Percentiles rank a stretch among this genome's conserved stretches.
Conservation (phyloP, 2,329 filamentous ascomycete species). For the Exophiala phaeomuriformis region DNA sequence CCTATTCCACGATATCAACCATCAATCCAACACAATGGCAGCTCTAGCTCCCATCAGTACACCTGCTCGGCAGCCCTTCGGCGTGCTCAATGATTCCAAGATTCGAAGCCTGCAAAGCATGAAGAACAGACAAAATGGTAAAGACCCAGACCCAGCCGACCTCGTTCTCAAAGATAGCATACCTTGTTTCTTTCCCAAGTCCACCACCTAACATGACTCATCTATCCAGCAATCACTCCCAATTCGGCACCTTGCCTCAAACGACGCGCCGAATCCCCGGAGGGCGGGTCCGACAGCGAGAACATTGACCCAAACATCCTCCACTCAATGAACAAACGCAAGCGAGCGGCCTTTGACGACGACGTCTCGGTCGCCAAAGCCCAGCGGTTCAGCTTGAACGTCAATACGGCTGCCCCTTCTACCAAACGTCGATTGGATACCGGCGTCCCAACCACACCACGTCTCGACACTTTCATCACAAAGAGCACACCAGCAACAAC, state of each 20-base stretch:
- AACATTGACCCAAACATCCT: constrained; percentile 51
- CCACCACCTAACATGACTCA: neutral
- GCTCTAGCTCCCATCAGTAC: constrained; percentile 28
- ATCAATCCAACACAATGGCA: constrained; percentile 25
- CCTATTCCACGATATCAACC: neutral
- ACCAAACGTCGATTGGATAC: neutral
- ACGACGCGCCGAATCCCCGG: constrained; percentile 39
- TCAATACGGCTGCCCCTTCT: constrained; percentile 24
- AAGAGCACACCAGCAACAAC: constrained; percentile 46
- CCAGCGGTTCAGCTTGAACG: constrained; percentile 41
- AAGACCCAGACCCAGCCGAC: constrained; percentile 11
- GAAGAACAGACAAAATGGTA: constrained; percentile 45
- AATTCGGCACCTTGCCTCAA: constrained; percentile 39
- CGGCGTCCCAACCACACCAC: too few species aligned
- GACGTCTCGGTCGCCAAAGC: constrained; percentile 39
- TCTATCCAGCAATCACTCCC: constrained; percentile 22
- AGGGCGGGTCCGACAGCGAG: constrained; percentile 47
- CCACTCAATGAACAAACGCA: constrained; percentile 44
- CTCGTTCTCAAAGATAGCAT: too few species aligned
- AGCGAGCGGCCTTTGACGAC: constrained; percentile 32
- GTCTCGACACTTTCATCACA: constrained; percentile 26
- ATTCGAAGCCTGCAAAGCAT: constrained; percentile 30
- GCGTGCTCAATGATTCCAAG: constrained; percentile 29
- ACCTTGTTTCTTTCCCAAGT: neutral
- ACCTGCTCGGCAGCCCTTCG: constrained; percentile 31